Evolutionary conservation across 257 asterid genomes (phyloP).

Genomic region (Gardenia jasminoides): DNA sequence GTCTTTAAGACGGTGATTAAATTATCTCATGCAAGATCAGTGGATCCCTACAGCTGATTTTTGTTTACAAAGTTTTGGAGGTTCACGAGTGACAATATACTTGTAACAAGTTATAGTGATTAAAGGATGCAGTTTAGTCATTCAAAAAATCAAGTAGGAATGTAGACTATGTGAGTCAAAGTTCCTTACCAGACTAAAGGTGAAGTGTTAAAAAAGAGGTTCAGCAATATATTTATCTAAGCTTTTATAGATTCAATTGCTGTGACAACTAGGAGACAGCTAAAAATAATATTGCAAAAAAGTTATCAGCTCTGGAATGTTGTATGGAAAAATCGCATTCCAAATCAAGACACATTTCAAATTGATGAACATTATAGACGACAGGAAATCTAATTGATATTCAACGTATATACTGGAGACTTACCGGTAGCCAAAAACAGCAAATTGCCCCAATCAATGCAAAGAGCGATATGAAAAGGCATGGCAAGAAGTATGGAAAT

Average conservation of each 20-base stretch:
- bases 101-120: too few species aligned
- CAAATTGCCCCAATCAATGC: conserved; percentile 56
- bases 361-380: neutral
- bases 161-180: too few species aligned
- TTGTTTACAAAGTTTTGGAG: too few species aligned
- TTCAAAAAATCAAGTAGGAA: too few species aligned
- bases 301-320: neutral
- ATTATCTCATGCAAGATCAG: too few species aligned
- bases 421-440: conserved; percentile 72
- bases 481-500: conserved; percentile 84
- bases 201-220: too few species aligned
- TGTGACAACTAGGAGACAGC: neutral
- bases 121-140: too few species aligned
- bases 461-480: conserved; percentile 61
- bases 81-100: too few species aligned
- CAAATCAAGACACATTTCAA: neutral
- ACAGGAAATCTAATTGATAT: neutral
- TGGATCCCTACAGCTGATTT: too few species aligned
- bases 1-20: too few species aligned
- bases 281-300: neutral
- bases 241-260: neutral
- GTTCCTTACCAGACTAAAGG: too few species aligned
- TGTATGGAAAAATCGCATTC: neutral
- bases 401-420: conserved; percentile 20
- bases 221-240: neutral